Conservation (phyloP, 148 eudicot species). For the Beta vulgaris region DNA sequence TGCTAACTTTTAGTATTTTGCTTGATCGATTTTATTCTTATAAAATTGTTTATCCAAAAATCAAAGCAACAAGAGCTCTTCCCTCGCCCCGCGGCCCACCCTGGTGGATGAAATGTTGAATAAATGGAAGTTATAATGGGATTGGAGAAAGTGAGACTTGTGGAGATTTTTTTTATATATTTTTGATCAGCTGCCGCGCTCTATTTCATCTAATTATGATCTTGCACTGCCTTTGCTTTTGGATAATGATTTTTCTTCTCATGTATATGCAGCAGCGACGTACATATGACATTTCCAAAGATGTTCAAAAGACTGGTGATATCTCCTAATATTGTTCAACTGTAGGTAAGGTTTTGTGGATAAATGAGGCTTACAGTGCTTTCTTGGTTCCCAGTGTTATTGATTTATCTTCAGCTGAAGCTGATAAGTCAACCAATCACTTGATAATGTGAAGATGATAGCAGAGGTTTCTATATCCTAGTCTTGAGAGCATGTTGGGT, state of each 20-base stretch:
- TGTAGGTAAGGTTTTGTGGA: background rate
- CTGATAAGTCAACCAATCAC: background rate
- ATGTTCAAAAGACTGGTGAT: constrained; percentile 16
- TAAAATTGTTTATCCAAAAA: background rate
- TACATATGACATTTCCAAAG: constrained; percentile 19
- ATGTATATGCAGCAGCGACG: constrained; percentile 23
- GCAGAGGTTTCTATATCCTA: background rate
- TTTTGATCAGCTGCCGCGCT: too few species aligned
- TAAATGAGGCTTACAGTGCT: background rate
- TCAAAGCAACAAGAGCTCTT: background rate
- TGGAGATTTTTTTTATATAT: background rate
- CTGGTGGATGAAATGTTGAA: background rate
- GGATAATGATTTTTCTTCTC: background rate
- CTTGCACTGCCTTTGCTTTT: background rate
- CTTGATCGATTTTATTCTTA: background rate
- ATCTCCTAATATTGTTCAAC: background rate
- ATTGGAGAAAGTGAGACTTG: background rate
- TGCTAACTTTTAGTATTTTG: too few species aligned
- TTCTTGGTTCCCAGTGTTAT: background rate
- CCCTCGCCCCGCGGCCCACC: background rate
- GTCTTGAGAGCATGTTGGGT: background rate
- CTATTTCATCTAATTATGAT: background rate
- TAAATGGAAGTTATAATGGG: background rate
- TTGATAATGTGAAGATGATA: background rate
- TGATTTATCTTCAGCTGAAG: background rate